phyloP scores from a whole-genome alignment of 2,329 filamentous ascomycete genomes.

The Pseudogymnoascus sp. region DNA sequence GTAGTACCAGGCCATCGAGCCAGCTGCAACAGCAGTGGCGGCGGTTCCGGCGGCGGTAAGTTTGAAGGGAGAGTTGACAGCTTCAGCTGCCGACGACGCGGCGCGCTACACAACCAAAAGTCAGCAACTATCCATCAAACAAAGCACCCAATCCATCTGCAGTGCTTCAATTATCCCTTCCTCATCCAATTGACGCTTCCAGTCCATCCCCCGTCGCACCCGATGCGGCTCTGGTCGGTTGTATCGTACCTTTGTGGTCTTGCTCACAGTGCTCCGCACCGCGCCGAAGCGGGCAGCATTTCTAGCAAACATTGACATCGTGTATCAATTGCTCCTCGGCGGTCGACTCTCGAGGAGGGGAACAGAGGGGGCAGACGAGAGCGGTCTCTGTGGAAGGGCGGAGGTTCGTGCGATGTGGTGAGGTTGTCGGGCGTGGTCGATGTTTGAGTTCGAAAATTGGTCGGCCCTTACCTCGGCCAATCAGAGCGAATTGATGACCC shows the following conservation, averaged over 20 bases:
- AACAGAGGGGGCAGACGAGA: conserved; percentile 6
- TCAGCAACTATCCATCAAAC: conserved; percentile 32
- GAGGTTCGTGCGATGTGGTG: conserved; percentile 8
- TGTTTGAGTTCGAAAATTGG: conserved; percentile 9
- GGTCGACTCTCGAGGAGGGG: conserved; percentile 7
- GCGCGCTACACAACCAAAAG: conserved; percentile 44
- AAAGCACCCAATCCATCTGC: conserved; percentile 20
- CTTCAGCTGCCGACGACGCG: conserved; percentile 61
- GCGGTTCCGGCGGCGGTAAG: conserved; percentile 81
- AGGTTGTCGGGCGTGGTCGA: conserved; percentile 10
- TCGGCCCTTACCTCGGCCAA: conserved; percentile 8
- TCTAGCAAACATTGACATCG: conserved; percentile 11
- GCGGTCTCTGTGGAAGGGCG: neutral
- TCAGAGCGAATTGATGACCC: conserved; percentile 9
- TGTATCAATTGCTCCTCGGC: conserved; percentile 10
- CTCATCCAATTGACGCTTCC: conserved; percentile 1
- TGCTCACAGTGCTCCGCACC: conserved; percentile 9
- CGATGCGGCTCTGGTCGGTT: conserved; percentile 10
- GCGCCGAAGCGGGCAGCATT: conserved; percentile 11
- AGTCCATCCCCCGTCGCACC: neutral
- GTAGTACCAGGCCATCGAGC: conserved; percentile 94
- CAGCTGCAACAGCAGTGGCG: conserved; percentile 78
- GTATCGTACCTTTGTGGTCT: conserved; percentile 10
- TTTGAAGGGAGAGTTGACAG: conserved; percentile 67
- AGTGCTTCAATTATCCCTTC: neutral